Percentiles rank a stretch among this genome's conserved stretches.
Conservation (phyloP, 2,329 filamentous ascomycete species). For the Fusarium fracticaudum region DNA sequence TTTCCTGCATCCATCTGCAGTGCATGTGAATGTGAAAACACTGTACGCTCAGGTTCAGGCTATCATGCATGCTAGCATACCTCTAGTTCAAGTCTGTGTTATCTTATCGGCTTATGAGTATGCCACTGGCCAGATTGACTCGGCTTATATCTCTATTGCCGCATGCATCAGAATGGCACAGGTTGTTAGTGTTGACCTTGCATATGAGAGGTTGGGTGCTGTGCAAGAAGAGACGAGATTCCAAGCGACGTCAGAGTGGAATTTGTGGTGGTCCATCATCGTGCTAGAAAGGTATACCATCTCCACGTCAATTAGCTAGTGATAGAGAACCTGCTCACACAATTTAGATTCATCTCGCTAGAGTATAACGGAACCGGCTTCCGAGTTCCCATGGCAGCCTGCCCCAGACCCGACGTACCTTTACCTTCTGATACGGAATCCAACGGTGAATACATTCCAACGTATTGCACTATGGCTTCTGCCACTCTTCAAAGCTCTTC, state of each 20-base stretch:
- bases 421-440: neutral
- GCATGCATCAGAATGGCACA: neutral
- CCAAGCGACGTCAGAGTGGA: neutral
- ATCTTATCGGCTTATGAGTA: neutral
- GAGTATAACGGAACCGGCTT: accelerated
- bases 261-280: neutral
- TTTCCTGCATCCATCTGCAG: accelerated
- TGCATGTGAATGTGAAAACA: neutral
- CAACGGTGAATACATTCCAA: neutral
- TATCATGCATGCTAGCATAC: neutral
- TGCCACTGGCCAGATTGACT: neutral
- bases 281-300: neutral
- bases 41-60: neutral
- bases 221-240: neutral
- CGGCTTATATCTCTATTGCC: neutral
- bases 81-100: neutral
- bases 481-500: accelerated
- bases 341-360: neutral
- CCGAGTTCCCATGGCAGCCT: neutral
- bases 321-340: accelerated
- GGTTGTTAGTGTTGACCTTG: too few species aligned
- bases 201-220: accelerated
- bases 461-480: neutral
- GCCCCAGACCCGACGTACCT: neutral
- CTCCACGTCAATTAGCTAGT: accelerated